Evolutionary conservation across 2,329 filamentous ascomycete genomes (phyloP).

Genomic region (Neoascochyta sp.): DNA sequence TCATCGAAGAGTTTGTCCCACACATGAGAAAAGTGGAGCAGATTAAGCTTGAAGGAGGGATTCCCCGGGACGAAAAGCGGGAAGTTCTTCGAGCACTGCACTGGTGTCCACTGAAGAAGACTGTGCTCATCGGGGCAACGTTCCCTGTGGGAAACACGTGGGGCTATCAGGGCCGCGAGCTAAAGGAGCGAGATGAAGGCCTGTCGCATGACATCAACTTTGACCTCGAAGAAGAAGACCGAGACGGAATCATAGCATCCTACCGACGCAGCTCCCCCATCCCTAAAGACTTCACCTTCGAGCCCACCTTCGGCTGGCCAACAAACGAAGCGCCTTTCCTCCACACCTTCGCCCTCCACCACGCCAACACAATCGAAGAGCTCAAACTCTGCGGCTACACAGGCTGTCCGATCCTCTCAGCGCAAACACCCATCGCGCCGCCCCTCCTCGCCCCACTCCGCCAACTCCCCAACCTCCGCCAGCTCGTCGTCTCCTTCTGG

Average conservation of each 20-base stretch:
- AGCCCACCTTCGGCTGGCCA: constrained; percentile 42
- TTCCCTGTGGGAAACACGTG: constrained; percentile 46
- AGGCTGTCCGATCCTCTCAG: constrained; percentile 41
- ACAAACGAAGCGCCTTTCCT: constrained; percentile 37
- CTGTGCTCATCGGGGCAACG: constrained; percentile 46
- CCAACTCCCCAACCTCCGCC: constrained; percentile 42
- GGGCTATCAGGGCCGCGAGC: constrained; percentile 36
- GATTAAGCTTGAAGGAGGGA: constrained; percentile 48
- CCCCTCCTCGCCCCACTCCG: constrained; percentile 40
- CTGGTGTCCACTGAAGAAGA: constrained; percentile 42
- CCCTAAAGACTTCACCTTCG: constrained; percentile 26
- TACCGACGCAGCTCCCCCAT: constrained; percentile 20
- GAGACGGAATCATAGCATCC: constrained; percentile 20
- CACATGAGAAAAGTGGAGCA: constrained; percentile 42
- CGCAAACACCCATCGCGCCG: constrained; percentile 37
- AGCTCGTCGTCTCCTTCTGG: constrained; percentile 43
- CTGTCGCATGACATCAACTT: constrained; percentile 16
- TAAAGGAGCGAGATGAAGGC: constrained; percentile 28
- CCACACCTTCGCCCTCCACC: constrained; percentile 41
- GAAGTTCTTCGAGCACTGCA: constrained; percentile 44
- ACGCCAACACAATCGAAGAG: constrained; percentile 41
- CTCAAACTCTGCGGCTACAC: constrained; percentile 50
- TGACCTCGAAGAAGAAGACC: constrained; percentile 30
- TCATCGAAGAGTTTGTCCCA: constrained; percentile 44
- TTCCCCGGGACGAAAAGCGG: constrained; percentile 47